These are phyloP conservation scores for Penicillium carneum DNA, from an alignment of 2,329 filamentous ascomycete species.

Conservation along the genomic window DNA sequence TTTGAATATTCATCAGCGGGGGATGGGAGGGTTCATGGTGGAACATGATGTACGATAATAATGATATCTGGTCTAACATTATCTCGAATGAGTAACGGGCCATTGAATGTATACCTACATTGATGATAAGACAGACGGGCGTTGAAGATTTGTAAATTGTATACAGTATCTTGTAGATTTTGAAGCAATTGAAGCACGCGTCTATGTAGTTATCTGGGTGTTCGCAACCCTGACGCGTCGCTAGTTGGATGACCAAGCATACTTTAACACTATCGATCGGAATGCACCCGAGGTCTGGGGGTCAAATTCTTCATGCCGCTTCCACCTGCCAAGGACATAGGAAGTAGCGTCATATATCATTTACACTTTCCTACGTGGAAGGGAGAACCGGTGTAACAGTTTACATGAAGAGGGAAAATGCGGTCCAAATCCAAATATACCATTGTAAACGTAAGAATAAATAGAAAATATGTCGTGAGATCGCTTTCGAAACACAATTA, in stretches of 20 bases:
- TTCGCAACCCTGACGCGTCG: neutral
- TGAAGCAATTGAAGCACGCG: neutral
- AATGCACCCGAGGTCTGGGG: neutral
- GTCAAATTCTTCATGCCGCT: neutral
- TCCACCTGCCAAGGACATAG: neutral
- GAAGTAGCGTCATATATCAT: neutral
- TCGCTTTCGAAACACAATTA: conserved; percentile 1
- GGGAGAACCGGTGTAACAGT: neutral
- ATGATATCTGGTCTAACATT: conserved; percentile 24
- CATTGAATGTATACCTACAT: conserved; percentile 14
- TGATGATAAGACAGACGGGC: neutral
- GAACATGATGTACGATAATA: conserved; percentile 66
- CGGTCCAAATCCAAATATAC: neutral
- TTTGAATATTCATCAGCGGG: conserved; percentile 11
- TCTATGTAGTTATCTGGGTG: neutral
- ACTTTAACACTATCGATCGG: neutral
- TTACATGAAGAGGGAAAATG: neutral
- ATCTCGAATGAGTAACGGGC: conserved; percentile 17
- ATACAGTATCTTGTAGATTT: neutral
- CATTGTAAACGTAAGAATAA: neutral
- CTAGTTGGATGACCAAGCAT: neutral
- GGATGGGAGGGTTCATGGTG: conserved; percentile 73
- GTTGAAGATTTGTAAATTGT: neutral
- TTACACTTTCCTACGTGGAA: neutral
- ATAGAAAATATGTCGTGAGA: neutral